Percentiles rank a stretch among this genome's conserved stretches.
Evolutionary conservation across 192 early-diverging fungal genomes (phyloP).

Genomic region (Coemansia sp.): DNA sequence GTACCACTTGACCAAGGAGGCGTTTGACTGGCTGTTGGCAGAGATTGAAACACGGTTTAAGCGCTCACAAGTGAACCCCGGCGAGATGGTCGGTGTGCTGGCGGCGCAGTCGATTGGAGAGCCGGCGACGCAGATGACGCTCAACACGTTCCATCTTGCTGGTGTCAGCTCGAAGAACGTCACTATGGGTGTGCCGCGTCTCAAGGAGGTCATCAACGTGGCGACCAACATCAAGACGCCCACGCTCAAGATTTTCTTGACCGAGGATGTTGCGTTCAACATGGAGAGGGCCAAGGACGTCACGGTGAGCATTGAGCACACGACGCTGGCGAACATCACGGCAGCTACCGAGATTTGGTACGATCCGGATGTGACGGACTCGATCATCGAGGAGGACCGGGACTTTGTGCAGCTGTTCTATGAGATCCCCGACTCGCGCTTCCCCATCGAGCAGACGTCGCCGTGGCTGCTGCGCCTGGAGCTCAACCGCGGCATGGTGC

Average conservation of each 20-base stretch:
- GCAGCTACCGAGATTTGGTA: constrained; percentile 92
- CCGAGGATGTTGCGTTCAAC: constrained; percentile 67
- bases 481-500: constrained; percentile 77
- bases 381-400: constrained; percentile 82
- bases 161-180: constrained; percentile 98
- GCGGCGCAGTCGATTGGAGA: constrained; percentile 99
- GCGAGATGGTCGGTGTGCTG: constrained; percentile 98
- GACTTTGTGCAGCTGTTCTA: constrained; percentile 87
- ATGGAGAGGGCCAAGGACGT: constrained; percentile 86
- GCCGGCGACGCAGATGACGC: constrained; percentile 99
- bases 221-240: constrained; percentile 97
- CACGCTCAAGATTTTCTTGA: constrained; percentile 74
- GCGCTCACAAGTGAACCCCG: constrained; percentile 86
- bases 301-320: constrained; percentile 86
- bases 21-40: constrained; percentile 93
- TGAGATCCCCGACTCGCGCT: constrained; percentile 79
- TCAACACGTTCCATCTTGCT: constrained; percentile 99
- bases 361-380: constrained; percentile 83
- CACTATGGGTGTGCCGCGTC: constrained; percentile 95
- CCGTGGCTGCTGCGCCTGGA: constrained; percentile 79
- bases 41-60: constrained; percentile 93
- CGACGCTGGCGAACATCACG: constrained; percentile 85
- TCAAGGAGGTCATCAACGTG: constrained; percentile 99
- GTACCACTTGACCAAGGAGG: constrained; percentile 80
- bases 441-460: constrained; percentile 61